phyloP scores from a whole-genome alignment of 2,329 filamentous ascomycete species.

The Fusarium abutilonis region DNA sequence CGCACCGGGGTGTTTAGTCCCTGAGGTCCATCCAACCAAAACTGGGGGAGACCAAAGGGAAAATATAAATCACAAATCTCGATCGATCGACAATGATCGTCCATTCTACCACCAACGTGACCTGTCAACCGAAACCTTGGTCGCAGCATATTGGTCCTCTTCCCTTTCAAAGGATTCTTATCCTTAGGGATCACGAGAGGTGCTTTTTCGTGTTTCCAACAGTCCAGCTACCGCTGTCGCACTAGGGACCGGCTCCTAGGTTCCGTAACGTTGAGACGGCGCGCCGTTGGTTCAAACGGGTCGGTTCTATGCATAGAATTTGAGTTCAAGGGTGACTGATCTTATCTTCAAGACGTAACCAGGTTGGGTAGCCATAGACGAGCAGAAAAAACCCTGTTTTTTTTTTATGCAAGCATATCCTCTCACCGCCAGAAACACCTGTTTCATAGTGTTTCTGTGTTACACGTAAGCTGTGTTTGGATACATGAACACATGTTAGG shows the following conservation, averaged over 20 bases:
- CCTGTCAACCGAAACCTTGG: slow-evolving; percentile 29
- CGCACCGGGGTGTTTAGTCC: slow-evolving; percentile 13
- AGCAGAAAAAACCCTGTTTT: slow-evolving; percentile 9
- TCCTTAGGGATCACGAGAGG: slow-evolving; percentile 28
- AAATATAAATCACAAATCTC: slow-evolving; percentile 32
- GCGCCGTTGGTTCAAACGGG: slow-evolving; percentile 1
- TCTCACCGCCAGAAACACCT: slow-evolving; percentile 36
- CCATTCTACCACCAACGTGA: slow-evolving; percentile 26
- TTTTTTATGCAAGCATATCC: slow-evolving; percentile 20
- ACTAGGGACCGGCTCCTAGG: slow-evolving; percentile 24
- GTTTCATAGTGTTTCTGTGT: slow-evolving; percentile 29
- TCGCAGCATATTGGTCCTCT: slow-evolving; percentile 22
- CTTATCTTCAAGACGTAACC: not conserved
- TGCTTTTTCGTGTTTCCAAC: not conserved
- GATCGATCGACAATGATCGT: slow-evolving; percentile 40
- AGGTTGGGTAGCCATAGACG: slow-evolving; percentile 1
- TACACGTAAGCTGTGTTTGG: not conserved
- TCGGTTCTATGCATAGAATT: not conserved
- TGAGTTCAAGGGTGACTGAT: slow-evolving; percentile 25
- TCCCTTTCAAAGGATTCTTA: slow-evolving; percentile 3
- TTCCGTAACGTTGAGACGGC: slow-evolving; percentile 15
- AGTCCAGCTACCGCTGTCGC: not conserved
- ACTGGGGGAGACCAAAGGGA: slow-evolving; percentile 1
- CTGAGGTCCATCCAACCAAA: not conserved
- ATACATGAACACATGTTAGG: not conserved